These are phyloP conservation scores for Rhynchosporium secalis DNA, from an alignment of 2,329 filamentous ascomycete species.

Conservation along the genomic window DNA sequence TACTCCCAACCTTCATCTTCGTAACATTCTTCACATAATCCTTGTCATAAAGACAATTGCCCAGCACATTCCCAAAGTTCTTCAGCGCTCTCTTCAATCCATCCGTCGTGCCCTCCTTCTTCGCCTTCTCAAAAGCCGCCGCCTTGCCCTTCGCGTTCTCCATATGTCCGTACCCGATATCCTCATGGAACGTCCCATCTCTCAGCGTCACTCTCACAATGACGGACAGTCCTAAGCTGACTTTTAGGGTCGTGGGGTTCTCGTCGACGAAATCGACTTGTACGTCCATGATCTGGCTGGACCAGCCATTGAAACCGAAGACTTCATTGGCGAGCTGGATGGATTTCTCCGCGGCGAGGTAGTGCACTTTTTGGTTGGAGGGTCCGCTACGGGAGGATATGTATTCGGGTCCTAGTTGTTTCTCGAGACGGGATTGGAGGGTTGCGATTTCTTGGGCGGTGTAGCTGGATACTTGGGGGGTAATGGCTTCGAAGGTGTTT, in stretches of 20 bases:
- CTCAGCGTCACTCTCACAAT: constrained; percentile 86
- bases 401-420: constrained; percentile 93
- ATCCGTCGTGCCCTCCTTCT: constrained; percentile 97
- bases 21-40: constrained; percentile 88
- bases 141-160: constrained; percentile 96
- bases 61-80: constrained; percentile 92
- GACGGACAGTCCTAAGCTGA: constrained; percentile 84
- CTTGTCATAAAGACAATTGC: constrained; percentile 99
- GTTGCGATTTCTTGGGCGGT: constrained; percentile 90
- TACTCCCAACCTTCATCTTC: constrained; percentile 78
- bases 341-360: constrained; percentile 93
- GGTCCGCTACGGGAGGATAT: constrained; percentile 84
- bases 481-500: constrained; percentile 81
- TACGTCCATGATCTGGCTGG: constrained; percentile 89
- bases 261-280: constrained; percentile 96
- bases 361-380: constrained; percentile 84
- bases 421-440: constrained; percentile 81
- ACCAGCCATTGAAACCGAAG: constrained; percentile 98
- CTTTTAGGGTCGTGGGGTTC: constrained; percentile 71
- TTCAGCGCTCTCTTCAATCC: constrained; percentile 85
- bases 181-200: constrained; percentile 96
- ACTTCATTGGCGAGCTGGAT: constrained; percentile 94
- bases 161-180: constrained; percentile 94
- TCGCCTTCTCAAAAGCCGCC: constrained; percentile 95
- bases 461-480: constrained; percentile 72